Evolutionary conservation across 108 stramenopile genomes (phyloP).

Genomic region (Nitzschia sp.): DNA sequence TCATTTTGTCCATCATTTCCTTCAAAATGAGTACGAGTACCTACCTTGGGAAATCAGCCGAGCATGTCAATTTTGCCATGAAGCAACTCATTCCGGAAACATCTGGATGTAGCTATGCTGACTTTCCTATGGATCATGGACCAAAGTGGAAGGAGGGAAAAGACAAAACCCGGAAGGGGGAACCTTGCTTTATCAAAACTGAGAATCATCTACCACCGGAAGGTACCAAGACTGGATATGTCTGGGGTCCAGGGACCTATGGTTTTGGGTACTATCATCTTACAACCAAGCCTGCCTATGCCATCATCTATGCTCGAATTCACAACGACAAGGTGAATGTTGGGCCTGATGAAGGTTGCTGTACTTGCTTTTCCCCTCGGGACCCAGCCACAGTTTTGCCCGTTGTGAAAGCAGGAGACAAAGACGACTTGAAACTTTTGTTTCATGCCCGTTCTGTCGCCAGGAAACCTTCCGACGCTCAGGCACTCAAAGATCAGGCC

Average conservation of each 20-base stretch:
- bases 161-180: neutral
- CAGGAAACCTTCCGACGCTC: conserved; percentile 11
- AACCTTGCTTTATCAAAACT: conserved; percentile 10
- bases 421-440: conserved; percentile 3
- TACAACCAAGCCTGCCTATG: conserved; percentile 9
- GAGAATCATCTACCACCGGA: conserved; percentile 1
- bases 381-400: neutral
- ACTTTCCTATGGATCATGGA: conserved; percentile 12
- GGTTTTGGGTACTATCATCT: conserved; percentile 16
- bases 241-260: conserved; percentile 17
- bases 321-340: neutral
- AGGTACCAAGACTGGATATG: conserved; percentile 12
- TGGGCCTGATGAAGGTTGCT: neutral
- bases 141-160: neutral
- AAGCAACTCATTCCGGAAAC: conserved; percentile 13
- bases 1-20: no score
- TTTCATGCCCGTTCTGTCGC: conserved; percentile 17
- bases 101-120: conserved; percentile 9
- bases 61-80: conserved; percentile 8
- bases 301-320: conserved; percentile 8
- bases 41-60: conserved; percentile 8
- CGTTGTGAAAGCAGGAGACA: neutral
- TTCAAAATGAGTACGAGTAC: neutral
- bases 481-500: conserved; percentile 5
- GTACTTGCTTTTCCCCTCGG: neutral